Conservation (phyloP, 768 basidiomycete genomes). For the Xanthoconium stramineum region DNA sequence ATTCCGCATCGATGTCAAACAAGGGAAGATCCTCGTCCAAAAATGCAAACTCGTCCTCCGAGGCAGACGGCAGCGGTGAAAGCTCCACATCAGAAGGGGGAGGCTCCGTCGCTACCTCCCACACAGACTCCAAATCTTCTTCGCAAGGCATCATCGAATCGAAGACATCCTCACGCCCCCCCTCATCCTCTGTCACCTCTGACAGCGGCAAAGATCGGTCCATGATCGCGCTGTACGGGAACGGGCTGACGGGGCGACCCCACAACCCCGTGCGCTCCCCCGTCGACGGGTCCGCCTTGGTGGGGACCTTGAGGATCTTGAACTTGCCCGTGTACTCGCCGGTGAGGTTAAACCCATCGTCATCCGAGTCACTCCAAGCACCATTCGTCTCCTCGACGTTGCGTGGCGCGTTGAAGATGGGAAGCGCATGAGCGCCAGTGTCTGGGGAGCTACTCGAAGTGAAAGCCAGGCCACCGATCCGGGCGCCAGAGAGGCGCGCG, state of each 20-base stretch:
- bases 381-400: neutral
- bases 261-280: slow-evolving; percentile 50
- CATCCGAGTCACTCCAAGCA: slow-evolving; percentile 30
- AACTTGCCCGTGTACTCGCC: slow-evolving; percentile 72
- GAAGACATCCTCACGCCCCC: neutral
- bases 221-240: slow-evolving; percentile 40
- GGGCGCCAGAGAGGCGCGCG: slow-evolving; percentile 17
- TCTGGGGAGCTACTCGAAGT: slow-evolving; percentile 2
- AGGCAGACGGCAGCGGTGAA: slow-evolving; percentile 1
- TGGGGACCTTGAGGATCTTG: slow-evolving; percentile 52
- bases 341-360: slow-evolving; percentile 32
- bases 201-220: slow-evolving; percentile 26
- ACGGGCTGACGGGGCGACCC: slow-evolving; percentile 72
- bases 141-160: neutral
- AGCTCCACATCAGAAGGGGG: slow-evolving; percentile 14
- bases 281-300: slow-evolving; percentile 64
- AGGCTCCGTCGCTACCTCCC: slow-evolving; percentile 24
- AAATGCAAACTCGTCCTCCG: slow-evolving; percentile 20
- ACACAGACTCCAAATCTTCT: slow-evolving; percentile 6
- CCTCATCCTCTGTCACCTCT: slow-evolving; percentile 7
- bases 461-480: neutral
- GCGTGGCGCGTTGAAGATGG: slow-evolving; percentile 13
- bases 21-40: slow-evolving; percentile 14
- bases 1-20: slow-evolving; percentile 19
- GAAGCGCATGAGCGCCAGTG: slow-evolving; percentile 9